Evolutionary conservation across 345 rosid species (phyloP).

Genomic region (Eucalyptus polybractea): DNA sequence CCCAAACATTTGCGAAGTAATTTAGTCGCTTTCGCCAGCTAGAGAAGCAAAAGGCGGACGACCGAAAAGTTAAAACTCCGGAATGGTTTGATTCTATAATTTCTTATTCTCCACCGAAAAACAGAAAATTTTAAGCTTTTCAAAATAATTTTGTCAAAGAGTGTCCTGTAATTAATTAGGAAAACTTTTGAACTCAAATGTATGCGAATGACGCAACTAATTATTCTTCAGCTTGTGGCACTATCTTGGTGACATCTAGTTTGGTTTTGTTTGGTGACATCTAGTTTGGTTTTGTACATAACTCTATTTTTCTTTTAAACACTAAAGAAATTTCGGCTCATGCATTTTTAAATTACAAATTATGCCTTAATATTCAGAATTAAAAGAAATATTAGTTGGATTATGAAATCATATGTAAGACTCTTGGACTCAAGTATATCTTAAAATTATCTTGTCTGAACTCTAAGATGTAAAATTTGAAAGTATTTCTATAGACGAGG

Average conservation of each 20-base stretch:
- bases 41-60: neutral
- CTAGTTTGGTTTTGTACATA: accelerated
- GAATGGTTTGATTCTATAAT: accelerated
- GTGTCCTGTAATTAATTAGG: neutral
- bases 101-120: neutral
- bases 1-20: neutral
- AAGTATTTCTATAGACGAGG: accelerated
- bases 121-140: neutral
- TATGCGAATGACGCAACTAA: neutral
- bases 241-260: neutral
- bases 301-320: neutral
- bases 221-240: neutral
- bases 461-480: accelerated
- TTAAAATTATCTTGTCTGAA: accelerated
- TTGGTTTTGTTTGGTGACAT: accelerated
- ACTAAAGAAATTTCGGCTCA: neutral
- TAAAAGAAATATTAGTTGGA: neutral
- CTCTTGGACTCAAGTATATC: too few species aligned
- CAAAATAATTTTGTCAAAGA: neutral
- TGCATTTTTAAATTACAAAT: neutral
- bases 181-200: neutral
- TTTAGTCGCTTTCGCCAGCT: neutral
- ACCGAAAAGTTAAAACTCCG: neutral
- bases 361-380: neutral
- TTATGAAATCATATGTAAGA: neutral